These are phyloP conservation scores for Phytophthora capsici DNA, from an alignment of 352 stramenopile genomes.

Conservation along the genomic window DNA sequence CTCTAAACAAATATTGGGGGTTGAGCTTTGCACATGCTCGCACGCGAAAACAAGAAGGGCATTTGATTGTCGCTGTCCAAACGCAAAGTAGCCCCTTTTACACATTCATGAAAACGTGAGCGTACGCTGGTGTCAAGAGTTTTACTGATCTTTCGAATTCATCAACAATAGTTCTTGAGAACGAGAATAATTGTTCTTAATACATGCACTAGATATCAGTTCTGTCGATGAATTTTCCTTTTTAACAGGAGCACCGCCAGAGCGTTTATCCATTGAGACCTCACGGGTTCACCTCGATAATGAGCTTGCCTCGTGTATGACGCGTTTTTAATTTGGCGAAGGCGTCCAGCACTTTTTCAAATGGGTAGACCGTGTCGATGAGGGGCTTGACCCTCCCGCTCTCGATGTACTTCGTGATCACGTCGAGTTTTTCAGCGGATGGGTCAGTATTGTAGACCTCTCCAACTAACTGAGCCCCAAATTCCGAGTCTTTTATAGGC, in stretches of 20 bases:
- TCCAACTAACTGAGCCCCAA: constrained; percentile 38
- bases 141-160: too few species aligned
- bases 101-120: too few species aligned
- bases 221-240: too few species aligned
- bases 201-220: too few species aligned
- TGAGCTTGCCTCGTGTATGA: constrained; percentile 68
- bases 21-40: too few species aligned
- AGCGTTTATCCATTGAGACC: not conserved
- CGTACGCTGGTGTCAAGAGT: too few species aligned
- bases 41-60: too few species aligned
- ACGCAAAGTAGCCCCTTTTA: too few species aligned
- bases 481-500: constrained; percentile 44
- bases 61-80: too few species aligned
- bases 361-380: constrained; percentile 55
- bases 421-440: constrained; percentile 11
- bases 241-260: not conserved
- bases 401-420: constrained; percentile 51
- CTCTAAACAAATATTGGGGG: too few species aligned
- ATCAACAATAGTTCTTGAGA: too few species aligned
- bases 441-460: constrained; percentile 12
- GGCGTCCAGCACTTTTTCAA: constrained; percentile 54
- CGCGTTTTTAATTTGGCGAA: constrained; percentile 51
- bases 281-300: constrained; percentile 23
- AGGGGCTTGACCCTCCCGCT: constrained; percentile 41
- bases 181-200: too few species aligned